A percentile compares a stretch with the other conserved stretches of the same genome.
Evolutionary conservation across 2,329 filamentous ascomycete genomes (phyloP).

Genomic region (Stagonosporopsis cucurbitacearum): DNA sequence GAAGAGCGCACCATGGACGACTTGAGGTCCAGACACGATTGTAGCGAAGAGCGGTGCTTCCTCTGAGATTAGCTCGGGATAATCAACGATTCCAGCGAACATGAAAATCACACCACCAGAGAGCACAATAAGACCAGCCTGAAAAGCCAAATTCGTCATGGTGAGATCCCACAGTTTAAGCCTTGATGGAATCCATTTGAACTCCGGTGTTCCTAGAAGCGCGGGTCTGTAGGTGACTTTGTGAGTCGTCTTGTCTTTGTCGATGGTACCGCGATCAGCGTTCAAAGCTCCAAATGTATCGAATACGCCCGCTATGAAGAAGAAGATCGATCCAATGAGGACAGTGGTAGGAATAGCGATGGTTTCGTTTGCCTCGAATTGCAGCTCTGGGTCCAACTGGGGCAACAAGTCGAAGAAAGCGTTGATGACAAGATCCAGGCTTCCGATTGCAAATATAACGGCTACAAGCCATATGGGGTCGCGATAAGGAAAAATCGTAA

Average conservation of each 20-base stretch:
- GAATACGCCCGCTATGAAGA: constrained; percentile 37
- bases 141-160: constrained; percentile 32
- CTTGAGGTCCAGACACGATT: constrained; percentile 36
- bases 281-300: constrained; percentile 36
- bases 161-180: constrained; percentile 28
- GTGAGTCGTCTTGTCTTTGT: constrained; percentile 9
- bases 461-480: constrained; percentile 41
- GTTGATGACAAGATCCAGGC: constrained; percentile 35
- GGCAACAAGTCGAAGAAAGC: constrained; percentile 38
- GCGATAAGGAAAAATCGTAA: constrained; percentile 35
- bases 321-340: constrained; percentile 35
- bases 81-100: constrained; percentile 38
- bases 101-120: constrained; percentile 42
- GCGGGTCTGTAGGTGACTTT: constrained; percentile 32
- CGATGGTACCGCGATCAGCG: constrained; percentile 22
- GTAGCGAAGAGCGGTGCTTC: constrained; percentile 19
- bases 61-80: constrained; percentile 32
- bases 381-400: constrained; percentile 8
- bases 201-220: constrained; percentile 32
- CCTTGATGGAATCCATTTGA: constrained; percentile 32
- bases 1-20: constrained; percentile 36
- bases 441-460: constrained; percentile 32
- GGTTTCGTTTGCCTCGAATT: constrained; percentile 25
- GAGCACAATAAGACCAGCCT: constrained; percentile 38
- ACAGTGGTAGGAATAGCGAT: constrained; percentile 33